Evolutionary conservation across 2,329 filamentous ascomycete species (phyloP).

Genomic region (Aspergillus latus): DNA sequence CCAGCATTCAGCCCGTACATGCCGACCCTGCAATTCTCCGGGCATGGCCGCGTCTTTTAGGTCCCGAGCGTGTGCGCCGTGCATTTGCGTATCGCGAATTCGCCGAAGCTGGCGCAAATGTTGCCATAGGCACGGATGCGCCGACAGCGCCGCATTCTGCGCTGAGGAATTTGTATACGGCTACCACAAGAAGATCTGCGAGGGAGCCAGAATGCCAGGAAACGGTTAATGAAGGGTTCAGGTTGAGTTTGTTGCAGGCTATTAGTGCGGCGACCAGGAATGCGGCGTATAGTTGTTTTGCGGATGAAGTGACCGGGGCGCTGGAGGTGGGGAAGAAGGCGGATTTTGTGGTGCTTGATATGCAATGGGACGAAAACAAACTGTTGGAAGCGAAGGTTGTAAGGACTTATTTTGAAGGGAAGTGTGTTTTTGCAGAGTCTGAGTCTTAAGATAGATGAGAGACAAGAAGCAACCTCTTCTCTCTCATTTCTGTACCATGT

Average conservation of each 20-base stretch:
- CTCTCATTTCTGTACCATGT: background rate
- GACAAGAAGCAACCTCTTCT: background rate
- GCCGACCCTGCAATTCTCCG: conserved; percentile 47
- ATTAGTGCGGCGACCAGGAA: conserved; percentile 47
- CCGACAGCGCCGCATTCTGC: conserved; percentile 50
- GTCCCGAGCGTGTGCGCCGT: conserved; percentile 43
- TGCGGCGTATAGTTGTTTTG: conserved; percentile 48
- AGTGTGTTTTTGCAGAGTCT: conserved; percentile 25
- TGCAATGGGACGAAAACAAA: conserved; percentile 39
- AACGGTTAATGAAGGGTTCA: conserved; percentile 46
- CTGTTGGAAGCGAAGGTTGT: conserved; percentile 41
- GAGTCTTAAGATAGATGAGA: background rate
- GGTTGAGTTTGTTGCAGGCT: conserved; percentile 42
- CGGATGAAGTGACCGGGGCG: conserved; percentile 40
- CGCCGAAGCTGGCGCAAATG: conserved; percentile 38
- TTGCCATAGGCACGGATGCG: conserved; percentile 51
- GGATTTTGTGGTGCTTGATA: conserved; percentile 47
- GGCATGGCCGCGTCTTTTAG: conserved; percentile 49
- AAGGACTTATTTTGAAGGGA: conserved; percentile 47
- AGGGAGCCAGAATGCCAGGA: conserved; percentile 36
- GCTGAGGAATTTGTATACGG: conserved; percentile 50
- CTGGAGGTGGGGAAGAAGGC: conserved; percentile 43
- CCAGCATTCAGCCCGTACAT: conserved; percentile 42
- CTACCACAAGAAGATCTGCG: conserved; percentile 49
- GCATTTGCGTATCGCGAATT: conserved; percentile 55